Percentiles rank a stretch among this genome's conserved stretches.
Evolutionary conservation across 495 filamentous ascomycete genomes (phyloP).

Genomic region (Penicillium fimorum): DNA sequence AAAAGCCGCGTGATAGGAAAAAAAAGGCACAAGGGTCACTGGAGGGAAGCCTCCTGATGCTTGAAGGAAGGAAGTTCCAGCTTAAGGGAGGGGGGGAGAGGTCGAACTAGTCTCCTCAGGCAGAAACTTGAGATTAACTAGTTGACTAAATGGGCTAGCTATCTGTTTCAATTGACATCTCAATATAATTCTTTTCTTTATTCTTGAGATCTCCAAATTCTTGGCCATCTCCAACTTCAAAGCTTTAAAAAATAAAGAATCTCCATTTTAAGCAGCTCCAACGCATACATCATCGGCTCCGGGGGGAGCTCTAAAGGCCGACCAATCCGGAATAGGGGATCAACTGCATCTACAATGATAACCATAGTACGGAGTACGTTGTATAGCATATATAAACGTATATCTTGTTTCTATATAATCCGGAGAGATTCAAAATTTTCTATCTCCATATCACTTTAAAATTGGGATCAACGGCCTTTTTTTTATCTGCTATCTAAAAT

Average conservation of each 20-base stretch:
- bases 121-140: slow-evolving; percentile 10
- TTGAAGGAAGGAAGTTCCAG: slow-evolving; percentile 7
- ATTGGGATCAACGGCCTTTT: background rate
- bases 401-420: background rate
- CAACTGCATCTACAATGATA: background rate
- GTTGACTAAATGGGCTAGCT: background rate
- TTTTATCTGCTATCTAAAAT: background rate
- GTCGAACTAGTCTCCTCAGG: slow-evolving; percentile 8
- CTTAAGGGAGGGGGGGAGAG: slow-evolving; percentile 2
- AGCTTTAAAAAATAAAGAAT: background rate
- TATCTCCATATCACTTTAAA: background rate
- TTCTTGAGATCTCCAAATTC: background rate
- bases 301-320: background rate
- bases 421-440: background rate
- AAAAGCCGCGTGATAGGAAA: slow-evolving; percentile 5
- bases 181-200: background rate
- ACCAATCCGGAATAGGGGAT: slow-evolving; percentile 8
- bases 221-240: background rate
- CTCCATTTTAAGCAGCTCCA: background rate
- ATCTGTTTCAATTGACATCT: background rate
- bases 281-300: slow-evolving; percentile 2
- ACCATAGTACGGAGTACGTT: background rate
- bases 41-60: slow-evolving; percentile 10
- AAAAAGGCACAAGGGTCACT: background rate
- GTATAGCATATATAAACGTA: background rate